These are phyloP conservation scores for Phytophthora pistaciae DNA, from an alignment of 352 stramenopile genomes.

Conservation along the genomic window DNA sequence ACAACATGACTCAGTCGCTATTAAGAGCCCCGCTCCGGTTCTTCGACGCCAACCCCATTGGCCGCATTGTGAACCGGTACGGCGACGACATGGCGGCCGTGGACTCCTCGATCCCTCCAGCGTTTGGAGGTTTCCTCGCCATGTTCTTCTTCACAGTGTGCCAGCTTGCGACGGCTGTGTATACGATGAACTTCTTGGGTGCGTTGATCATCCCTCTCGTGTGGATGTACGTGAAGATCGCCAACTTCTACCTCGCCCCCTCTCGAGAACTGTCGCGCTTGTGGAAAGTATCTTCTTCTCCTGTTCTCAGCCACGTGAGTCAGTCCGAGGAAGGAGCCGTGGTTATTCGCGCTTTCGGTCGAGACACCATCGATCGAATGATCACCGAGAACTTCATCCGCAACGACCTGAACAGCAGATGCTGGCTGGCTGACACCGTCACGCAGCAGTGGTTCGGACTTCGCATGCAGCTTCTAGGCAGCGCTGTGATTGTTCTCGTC, in stretches of 20 bases:
- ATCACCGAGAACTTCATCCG: constrained; percentile 35
- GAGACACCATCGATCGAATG: constrained; percentile 24
- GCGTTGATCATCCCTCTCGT: constrained; percentile 80
- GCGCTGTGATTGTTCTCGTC: constrained; percentile 42
- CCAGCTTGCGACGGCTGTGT: constrained; percentile 77
- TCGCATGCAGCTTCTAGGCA: constrained; percentile 57
- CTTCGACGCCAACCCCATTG: constrained; percentile 93
- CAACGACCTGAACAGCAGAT: constrained; percentile 40
- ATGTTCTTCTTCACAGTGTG: constrained; percentile 79
- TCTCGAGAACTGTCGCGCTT: constrained; percentile 53
- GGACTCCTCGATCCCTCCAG: constrained; percentile 73
- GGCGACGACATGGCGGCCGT: constrained; percentile 89
- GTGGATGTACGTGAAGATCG: constrained; percentile 79
- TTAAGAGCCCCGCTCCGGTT: constrained; percentile 90
- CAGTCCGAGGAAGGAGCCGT: constrained; percentile 43
- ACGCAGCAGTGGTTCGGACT: constrained; percentile 56
- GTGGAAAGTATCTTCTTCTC: constrained; percentile 45
- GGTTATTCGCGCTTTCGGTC: constrained; percentile 52
- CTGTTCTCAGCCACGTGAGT: constrained; percentile 47
- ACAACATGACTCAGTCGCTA: constrained; percentile 85
- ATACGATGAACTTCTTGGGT: constrained; percentile 79
- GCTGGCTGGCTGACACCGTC: constrained; percentile 38
- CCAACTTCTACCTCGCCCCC: constrained; percentile 44
- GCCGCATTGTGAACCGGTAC: constrained; percentile 92
- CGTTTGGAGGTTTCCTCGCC: constrained; percentile 51